Evolutionary conservation across 148 eudicot genomes (phyloP), one percentile per base, ranked within the genome.

Genomic region (Silene conica): DNA sequence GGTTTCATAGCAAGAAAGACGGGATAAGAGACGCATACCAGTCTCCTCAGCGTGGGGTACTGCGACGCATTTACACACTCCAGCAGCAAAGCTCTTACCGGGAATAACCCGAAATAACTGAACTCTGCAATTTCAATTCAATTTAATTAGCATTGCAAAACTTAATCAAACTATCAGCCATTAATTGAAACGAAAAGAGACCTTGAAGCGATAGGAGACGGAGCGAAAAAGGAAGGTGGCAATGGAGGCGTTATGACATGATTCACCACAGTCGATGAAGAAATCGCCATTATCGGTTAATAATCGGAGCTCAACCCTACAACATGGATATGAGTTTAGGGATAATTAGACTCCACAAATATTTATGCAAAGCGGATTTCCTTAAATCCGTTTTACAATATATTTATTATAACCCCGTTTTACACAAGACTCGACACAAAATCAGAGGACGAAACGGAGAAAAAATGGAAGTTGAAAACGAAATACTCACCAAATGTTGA

Each of bases 1-100:
- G 2, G 14, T 48, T 48, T 48, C 13, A 8, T 14, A n/a, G 23
- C 4, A 28, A 28, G 41, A 45, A 14, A 2, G 69, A 23, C 25
- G 46, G 16, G 34, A 63, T 5, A 18, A 1, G 20, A 41, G 16
- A 60, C 22, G 26, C 10, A n/a, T 74, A 83, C 86, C 86, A 23
- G 73, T 73, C 55, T 80, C 63, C 61, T 73, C 59, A 38, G 74
- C 43, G 43, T 77, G 67, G 5, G 79, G 71, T 38, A 77, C 63
- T 6, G 79, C 79, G 41, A 79, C 75, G 50, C 87, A 85, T 68
- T 74, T 85, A 63, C 73, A 63, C 71, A 70, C 57, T 15, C 84
- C 67, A 5, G 38, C 28, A 50, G 54, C 67, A 9, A 19, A 20
- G 54, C 65, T 68, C 7, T 38, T 80, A 12, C 28, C 75, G 20